Evolutionary conservation across 768 basidiomycete genomes (phyloP).

Genomic region (Lactifluus volemus): DNA sequence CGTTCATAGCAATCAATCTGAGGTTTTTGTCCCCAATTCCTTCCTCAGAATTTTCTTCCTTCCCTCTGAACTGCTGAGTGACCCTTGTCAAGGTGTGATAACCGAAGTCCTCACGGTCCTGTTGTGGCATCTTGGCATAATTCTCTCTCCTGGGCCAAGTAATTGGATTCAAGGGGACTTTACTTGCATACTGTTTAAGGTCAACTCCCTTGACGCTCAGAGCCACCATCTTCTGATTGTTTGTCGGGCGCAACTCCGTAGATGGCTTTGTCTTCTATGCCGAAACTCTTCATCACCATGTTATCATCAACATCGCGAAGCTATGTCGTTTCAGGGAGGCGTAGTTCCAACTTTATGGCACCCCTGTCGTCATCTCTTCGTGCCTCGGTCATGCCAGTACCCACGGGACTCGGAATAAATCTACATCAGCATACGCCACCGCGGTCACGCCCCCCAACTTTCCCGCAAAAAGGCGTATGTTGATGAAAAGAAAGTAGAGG

Average conservation of each 20-base stretch:
- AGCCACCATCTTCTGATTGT: background rate
- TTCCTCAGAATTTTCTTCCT: too few species aligned
- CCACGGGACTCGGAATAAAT: background rate
- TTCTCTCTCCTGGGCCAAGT: background rate
- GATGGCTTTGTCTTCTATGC: background rate
- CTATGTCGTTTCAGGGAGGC: background rate
- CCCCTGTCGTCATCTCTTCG: background rate
- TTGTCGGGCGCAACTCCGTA: background rate
- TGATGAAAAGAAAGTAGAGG: background rate
- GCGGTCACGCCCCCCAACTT: background rate
- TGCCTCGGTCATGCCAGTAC: background rate
- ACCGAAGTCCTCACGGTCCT: background rate
- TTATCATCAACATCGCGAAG: too few species aligned
- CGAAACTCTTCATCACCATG: background rate
- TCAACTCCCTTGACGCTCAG: background rate
- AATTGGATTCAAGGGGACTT: background rate
- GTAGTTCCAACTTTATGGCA: background rate
- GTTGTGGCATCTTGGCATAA: background rate
- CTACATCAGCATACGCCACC: background rate
- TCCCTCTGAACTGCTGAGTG: too few species aligned
- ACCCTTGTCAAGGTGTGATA: background rate
- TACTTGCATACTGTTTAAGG: background rate
- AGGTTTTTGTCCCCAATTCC: too few species aligned
- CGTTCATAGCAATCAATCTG: too few species aligned
- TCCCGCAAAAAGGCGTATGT: background rate